phyloP scores from a whole-genome alignment of 148 eudicot genomes.

The Chenopodium suecicum region DNA sequence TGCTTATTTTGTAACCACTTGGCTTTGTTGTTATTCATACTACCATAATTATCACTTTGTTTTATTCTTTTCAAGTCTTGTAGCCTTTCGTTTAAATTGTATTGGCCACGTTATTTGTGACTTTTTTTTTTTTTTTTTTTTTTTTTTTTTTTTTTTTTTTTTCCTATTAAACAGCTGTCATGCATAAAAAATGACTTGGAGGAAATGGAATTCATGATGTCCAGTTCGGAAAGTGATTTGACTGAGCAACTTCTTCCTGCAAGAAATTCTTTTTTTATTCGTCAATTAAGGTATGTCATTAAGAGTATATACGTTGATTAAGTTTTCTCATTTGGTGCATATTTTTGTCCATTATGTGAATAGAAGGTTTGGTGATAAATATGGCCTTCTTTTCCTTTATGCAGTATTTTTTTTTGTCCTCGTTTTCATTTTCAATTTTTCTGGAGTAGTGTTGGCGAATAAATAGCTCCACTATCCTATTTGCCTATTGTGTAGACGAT shows the following conservation, averaged over 20 bases:
- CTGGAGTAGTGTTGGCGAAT: too few species aligned
- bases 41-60: not conserved
- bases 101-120: not conserved
- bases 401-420: too few species aligned
- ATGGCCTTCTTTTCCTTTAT: too few species aligned
- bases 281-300: slow-evolving; percentile 60
- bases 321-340: slow-evolving; percentile 47
- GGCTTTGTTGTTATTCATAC: not conserved
- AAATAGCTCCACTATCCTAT: too few species aligned
- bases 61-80: not conserved
- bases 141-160: not conserved
- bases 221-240: slow-evolving; percentile 74
- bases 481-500: too few species aligned
- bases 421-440: too few species aligned
- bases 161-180: slow-evolving; percentile 57
- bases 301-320: slow-evolving; percentile 53
- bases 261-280: slow-evolving; percentile 74
- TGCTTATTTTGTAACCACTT: not conserved
- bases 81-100: not conserved
- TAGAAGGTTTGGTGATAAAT: not conserved
- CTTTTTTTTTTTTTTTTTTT: not conserved
- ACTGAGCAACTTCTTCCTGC: slow-evolving; percentile 95
- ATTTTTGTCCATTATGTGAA: not conserved
- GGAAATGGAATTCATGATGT: slow-evolving; percentile 92
- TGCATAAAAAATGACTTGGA: slow-evolving; percentile 74